Base-by-base conservation (phyloP, 139 green algal genomes). In the Haematococcus sp. region DNA sequence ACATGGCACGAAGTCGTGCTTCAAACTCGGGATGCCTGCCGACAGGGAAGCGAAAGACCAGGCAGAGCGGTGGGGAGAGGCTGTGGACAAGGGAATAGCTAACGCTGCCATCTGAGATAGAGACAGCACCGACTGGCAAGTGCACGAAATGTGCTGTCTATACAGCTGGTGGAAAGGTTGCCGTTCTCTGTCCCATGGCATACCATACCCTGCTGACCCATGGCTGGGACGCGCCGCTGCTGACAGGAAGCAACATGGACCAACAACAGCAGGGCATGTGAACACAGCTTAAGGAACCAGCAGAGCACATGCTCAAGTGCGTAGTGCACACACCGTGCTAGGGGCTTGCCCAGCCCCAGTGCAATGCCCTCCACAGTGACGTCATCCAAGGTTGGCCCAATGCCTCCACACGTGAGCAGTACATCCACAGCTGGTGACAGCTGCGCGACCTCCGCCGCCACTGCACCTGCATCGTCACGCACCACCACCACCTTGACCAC, bases 381-480 rank as follows among this genome's bases (percentile, higher is more conserved):
- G 71, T 97, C 92, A 74, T 97, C 92, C 31, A 96, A 88, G 0
- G 92, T 97, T 22, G 92, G 91, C 0, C 92, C 92, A 28, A 97
- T 91, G 58, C 92, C 92, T 3, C 92, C 92, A 34, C 73, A 85
- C 25, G 91, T 97, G 58, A 97, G 79, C 7, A 97, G 84, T 31
- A 87, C 78, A 16, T 93, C 87, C n/a, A 73, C 69, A 35, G 77
- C 59, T 2, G 52, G 64, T 66, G 77, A 63, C 58, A 76, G 44
- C 2, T 46, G 73, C 4, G 58, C 67, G 22, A 91, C 80, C 33
- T 78, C 82, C 16, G 46, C 60, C 2, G 86, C 83, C 27, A 95
- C 92, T 34, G 79, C 78, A 28, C 76, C 70, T 33, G 89, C 77
- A 33, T 92, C 86, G 68, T 96, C 91, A 3, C 79, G 73, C 32